Evolutionary conservation across 2,329 filamentous ascomycete genomes (phyloP).

Genomic region (Colletotrichum graminicola): DNA sequence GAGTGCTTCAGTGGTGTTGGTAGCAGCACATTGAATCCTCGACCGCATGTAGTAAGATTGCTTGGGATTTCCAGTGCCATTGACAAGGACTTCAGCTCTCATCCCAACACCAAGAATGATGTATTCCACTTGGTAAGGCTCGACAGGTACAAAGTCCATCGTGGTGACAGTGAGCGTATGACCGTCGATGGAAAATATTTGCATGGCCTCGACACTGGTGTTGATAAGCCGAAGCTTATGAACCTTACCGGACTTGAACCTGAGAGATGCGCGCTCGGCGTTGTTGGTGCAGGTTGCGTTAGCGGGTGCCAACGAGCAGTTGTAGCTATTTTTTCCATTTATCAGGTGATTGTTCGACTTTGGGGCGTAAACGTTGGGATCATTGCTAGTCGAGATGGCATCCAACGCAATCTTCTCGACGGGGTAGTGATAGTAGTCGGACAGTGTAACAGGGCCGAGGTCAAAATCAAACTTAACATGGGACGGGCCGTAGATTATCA

Average conservation of each 20-base stretch:
- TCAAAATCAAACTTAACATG: constrained; percentile 69
- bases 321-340: constrained; percentile 57
- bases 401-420: constrained; percentile 59
- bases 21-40: constrained; percentile 21
- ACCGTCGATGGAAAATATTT: constrained; percentile 37
- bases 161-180: constrained; percentile 29
- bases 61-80: constrained; percentile 21
- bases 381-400: constrained; percentile 56
- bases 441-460: constrained; percentile 66
- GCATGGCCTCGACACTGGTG: constrained; percentile 37
- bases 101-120: constrained; percentile 27
- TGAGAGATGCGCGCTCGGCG: constrained; percentile 15
- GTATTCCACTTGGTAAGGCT: constrained; percentile 36
- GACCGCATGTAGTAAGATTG: constrained; percentile 31
- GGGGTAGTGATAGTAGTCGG: constrained; percentile 70
- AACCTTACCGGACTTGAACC: constrained; percentile 34
- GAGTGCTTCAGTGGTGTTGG: constrained; percentile 7
- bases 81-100: constrained; percentile 35
- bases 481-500: constrained; percentile 69
- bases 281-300: constrained; percentile 49
- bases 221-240: constrained; percentile 38
- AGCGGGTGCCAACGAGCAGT: constrained; percentile 58
- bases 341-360: constrained; percentile 58
- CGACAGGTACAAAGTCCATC: constrained; percentile 33
- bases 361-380: constrained; percentile 55